phyloP scores from a whole-genome alignment of 305 asterid genomes.

The Plantago coronopus region DNA sequence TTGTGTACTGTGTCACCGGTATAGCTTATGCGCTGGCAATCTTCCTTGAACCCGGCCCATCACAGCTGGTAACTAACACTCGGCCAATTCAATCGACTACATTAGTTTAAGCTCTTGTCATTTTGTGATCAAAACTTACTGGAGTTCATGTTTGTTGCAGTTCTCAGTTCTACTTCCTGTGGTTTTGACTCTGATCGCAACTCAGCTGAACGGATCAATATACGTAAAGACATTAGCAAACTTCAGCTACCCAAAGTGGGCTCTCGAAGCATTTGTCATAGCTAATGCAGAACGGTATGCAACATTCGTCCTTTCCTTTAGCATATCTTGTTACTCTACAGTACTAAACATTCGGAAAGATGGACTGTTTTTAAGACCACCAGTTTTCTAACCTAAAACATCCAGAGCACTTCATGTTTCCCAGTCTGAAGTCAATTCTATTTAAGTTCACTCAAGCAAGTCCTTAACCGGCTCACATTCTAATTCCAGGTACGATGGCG shows the following conservation, averaged over 20 bases:
- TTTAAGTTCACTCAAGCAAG: neutral
- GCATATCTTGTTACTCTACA: neutral
- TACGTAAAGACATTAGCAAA: conserved; percentile 46
- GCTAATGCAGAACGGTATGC: conserved; percentile 76
- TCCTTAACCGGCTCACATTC: neutral
- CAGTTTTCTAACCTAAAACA: no score
- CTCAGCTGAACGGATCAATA: conserved; percentile 44
- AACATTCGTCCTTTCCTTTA: neutral
- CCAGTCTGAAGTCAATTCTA: neutral
- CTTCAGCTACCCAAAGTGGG: conserved; percentile 89
- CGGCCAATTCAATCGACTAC: neutral
- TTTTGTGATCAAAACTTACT: conserved; percentile 10
- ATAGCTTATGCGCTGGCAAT: conserved; percentile 80
- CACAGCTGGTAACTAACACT: conserved; percentile 66
- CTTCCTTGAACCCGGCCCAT: conserved; percentile 90
- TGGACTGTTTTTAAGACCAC: no score
- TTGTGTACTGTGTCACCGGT: conserved; percentile 90
- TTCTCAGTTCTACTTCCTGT: conserved; percentile 86
- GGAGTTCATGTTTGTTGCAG: conserved; percentile 39
- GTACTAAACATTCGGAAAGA: no score
- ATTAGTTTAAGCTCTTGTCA: conserved; percentile 19
- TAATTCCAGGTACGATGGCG: conserved; percentile 72
- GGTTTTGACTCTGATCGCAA: conserved; percentile 79
- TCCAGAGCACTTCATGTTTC: neutral
- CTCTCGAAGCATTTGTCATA: conserved; percentile 86